Evolutionary conservation across 2,329 filamentous ascomycete genomes (phyloP).

Genomic region (Epichloe brachyelytri): DNA sequence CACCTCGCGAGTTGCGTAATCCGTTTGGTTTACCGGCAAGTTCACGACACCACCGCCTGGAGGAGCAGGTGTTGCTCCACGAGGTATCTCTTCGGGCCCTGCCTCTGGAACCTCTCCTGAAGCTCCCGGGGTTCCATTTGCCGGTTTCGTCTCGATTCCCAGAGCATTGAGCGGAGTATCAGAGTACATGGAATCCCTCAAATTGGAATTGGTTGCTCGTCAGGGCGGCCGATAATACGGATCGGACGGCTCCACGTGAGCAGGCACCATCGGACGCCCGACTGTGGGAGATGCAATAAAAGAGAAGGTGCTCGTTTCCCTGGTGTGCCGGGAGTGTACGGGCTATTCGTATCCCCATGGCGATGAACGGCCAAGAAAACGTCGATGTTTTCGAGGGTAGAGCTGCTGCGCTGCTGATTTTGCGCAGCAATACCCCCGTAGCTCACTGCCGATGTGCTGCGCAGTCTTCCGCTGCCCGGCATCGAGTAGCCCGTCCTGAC

Average conservation of each 20-base stretch:
- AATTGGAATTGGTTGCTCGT: constrained; percentile 50
- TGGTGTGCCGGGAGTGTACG: constrained; percentile 60
- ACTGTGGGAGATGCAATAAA: constrained; percentile 48
- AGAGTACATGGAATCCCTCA: constrained; percentile 24
- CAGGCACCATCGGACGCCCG: constrained; percentile 30
- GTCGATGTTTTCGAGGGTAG: constrained; percentile 39
- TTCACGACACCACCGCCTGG: constrained; percentile 17
- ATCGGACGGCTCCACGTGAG: constrained; percentile 46
- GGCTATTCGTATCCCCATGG: constrained; percentile 47
- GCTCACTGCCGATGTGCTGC: constrained; percentile 50
- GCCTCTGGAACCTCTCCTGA: constrained; percentile 22
- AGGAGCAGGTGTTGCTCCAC: constrained; percentile 32
- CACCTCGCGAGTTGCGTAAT: constrained; percentile 88
- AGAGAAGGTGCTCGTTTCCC: constrained; percentile 62
- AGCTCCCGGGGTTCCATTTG: neutral
- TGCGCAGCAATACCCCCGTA: constrained; percentile 34
- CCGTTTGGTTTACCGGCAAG: constrained; percentile 48
- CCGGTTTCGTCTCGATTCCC: constrained; percentile 21
- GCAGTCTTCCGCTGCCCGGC: constrained; percentile 35
- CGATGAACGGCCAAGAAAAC: constrained; percentile 29
- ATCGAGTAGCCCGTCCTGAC: constrained; percentile 47
- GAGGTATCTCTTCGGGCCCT: constrained; percentile 25
- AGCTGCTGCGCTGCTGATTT: constrained; percentile 38
- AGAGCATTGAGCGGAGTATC: constrained; percentile 19
- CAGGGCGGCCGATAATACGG: constrained; percentile 84